Conservation (phyloP, 495 filamentous ascomycete species). For the Margaritispora aquatica region DNA sequence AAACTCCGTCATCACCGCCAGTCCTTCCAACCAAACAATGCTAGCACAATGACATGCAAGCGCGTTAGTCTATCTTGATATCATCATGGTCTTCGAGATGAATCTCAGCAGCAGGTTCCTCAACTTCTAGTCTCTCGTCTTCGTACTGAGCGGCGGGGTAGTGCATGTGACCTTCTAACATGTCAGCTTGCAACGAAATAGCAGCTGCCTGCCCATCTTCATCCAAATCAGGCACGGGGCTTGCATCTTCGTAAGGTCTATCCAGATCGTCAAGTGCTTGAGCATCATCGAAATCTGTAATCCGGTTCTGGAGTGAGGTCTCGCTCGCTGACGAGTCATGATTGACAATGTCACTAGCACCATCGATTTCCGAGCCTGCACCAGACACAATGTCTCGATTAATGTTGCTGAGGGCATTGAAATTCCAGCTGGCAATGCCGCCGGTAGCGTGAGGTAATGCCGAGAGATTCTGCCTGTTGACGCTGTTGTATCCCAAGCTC, state of each 20-base stretch:
- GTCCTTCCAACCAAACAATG: not conserved
- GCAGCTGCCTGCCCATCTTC: conserved; percentile 10
- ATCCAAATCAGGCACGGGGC: conserved; percentile 20
- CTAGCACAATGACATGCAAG: not conserved
- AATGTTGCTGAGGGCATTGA: not conserved
- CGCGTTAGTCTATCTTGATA: conserved; percentile 18
- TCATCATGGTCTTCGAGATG: conserved; percentile 16
- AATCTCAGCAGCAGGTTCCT: conserved; percentile 22
- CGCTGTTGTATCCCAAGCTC: conserved; percentile 3
- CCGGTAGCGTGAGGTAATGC: not conserved
- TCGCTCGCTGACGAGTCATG: conserved; percentile 18
- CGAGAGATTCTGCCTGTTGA: not conserved
- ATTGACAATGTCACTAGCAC: conserved; percentile 20
- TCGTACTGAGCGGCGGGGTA: not conserved
- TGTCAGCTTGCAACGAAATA: conserved; percentile 13
- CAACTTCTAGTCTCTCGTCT: conserved; percentile 9
- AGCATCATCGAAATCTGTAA: conserved; percentile 17
- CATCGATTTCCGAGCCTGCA: conserved; percentile 13
- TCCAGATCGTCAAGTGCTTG: conserved; percentile 10
- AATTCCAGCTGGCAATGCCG: conserved; percentile 4
- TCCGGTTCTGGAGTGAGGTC: not conserved
- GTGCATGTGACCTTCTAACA: conserved; percentile 1
- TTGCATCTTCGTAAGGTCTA: conserved; percentile 8
- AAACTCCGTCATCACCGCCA: not conserved
- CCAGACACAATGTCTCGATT: conserved; percentile 13